A percentile compares a stretch with the other conserved stretches of the same genome.
These are phyloP conservation scores for Alisma plantagoaquatica DNA, from an alignment of 106 monocot species.

Conservation along the genomic window DNA sequence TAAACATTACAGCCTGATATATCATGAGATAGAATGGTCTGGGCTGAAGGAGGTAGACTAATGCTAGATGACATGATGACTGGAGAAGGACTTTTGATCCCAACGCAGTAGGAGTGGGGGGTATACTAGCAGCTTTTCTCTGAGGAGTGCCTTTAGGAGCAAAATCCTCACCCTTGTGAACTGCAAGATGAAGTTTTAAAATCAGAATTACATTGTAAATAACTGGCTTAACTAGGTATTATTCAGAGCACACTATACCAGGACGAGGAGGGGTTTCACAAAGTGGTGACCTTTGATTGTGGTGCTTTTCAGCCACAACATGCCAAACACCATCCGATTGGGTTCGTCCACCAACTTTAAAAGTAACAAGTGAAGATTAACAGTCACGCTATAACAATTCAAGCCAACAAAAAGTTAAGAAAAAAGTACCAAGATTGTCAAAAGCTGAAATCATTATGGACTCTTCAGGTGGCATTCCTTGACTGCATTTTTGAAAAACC, in stretches of 20 bases:
- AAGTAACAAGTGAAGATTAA: no score
- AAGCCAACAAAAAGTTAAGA: no score
- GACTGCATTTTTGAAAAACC: slow-evolving; percentile 43
- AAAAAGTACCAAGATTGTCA: slow-evolving; percentile 74
- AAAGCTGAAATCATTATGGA: slow-evolving; percentile 71
- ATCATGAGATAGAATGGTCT: no score
- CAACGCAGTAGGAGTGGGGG: slow-evolving; percentile 27
- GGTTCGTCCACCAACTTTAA: slow-evolving; percentile 54
- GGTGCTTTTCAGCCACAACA: slow-evolving; percentile 34
- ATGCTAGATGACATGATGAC: no score
- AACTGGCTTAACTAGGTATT: no score
- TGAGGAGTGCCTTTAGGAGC: slow-evolving; percentile 26
- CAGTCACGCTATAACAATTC: no score
- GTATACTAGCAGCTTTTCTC: slow-evolving; percentile 24
- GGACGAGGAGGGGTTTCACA: slow-evolving; percentile 47
- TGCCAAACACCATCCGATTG: slow-evolving; percentile 65
- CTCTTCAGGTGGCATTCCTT: slow-evolving; percentile 80
- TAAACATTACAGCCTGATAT: no score
- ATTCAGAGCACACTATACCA: slow-evolving; percentile 36
- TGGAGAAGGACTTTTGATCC: slow-evolving; percentile 22
- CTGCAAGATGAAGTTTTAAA: slow-evolving; percentile 32
- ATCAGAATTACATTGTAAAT: no score
- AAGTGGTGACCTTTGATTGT: slow-evolving; percentile 49
- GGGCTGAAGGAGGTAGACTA: no score
- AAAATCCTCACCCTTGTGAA: slow-evolving; percentile 25